Evolutionary conservation across 768 basidiomycete species (phyloP).

Genomic region (Leccinum boreale): DNA sequence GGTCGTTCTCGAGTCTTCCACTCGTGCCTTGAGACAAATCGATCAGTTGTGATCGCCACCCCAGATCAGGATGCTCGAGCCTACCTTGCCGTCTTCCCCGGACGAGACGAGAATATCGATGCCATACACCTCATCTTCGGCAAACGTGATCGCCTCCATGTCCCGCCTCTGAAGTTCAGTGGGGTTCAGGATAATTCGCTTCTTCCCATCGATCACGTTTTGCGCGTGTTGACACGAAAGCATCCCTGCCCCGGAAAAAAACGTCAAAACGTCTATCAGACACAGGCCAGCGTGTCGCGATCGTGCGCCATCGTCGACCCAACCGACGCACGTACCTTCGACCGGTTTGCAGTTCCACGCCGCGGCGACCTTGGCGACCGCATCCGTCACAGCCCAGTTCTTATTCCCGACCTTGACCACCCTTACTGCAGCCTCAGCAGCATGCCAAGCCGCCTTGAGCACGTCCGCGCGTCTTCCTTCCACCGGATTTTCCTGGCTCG

Average conservation of each 20-base stretch:
- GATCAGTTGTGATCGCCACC: not conserved
- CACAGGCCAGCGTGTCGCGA: not conserved
- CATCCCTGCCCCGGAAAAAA: slow-evolving; percentile 59
- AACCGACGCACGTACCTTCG: slow-evolving; percentile 62
- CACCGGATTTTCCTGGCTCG: slow-evolving; percentile 66
- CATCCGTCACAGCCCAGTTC: slow-evolving; percentile 94
- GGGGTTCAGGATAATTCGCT: slow-evolving; percentile 90
- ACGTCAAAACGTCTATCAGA: not conserved
- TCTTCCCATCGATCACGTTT: slow-evolving; percentile 94
- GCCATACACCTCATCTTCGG: slow-evolving; percentile 93
- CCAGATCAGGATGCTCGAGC: not conserved
- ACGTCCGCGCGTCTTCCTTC: slow-evolving; percentile 89
- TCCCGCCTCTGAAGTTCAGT: slow-evolving; percentile 80
- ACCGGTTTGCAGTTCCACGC: slow-evolving; percentile 88
- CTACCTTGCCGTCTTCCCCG: slow-evolving; percentile 87
- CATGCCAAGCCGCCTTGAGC: slow-evolving; percentile 89
- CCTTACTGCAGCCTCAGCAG: slow-evolving; percentile 90
- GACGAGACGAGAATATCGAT: slow-evolving; percentile 89
- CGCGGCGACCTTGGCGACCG: slow-evolving; percentile 67
- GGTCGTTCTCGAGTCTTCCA: slow-evolving; percentile 86
- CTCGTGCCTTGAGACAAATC: slow-evolving; percentile 63
- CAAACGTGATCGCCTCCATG: slow-evolving; percentile 80
- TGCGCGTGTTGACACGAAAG: slow-evolving; percentile 93
- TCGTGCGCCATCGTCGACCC: not conserved
- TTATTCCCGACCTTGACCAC: slow-evolving; percentile 88